Evolutionary conservation across 192 early-diverging fungal species (phyloP).

Genomic region (Coemansia nantahalensis): DNA sequence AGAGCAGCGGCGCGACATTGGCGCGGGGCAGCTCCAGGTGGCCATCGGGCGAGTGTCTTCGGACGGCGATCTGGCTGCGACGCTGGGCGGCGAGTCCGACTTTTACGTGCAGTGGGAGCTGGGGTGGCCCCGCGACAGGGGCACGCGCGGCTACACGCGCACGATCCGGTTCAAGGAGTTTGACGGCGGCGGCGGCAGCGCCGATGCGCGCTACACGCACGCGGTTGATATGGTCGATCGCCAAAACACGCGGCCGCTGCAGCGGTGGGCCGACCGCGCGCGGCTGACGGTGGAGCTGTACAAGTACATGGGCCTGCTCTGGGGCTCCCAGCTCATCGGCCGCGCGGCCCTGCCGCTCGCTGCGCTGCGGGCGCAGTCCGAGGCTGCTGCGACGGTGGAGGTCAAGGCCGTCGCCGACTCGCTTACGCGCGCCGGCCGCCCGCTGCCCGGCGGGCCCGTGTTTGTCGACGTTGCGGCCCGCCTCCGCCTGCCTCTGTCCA

Average conservation of each 20-base stretch:
- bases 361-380: slow-evolving; percentile 30
- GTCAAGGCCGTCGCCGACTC: slow-evolving; percentile 21
- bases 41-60: slow-evolving; percentile 31
- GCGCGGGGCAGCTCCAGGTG: slow-evolving; percentile 36
- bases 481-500: slow-evolving; percentile 36
- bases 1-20: slow-evolving; percentile 44
- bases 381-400: slow-evolving; percentile 25
- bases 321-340: slow-evolving; percentile 50
- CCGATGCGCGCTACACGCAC: slow-evolving; percentile 19
- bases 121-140: slow-evolving; percentile 38
- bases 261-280: slow-evolving; percentile 43
- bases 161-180: slow-evolving; percentile 38
- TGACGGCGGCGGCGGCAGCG: slow-evolving; percentile 22
- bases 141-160: slow-evolving; percentile 30
- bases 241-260: slow-evolving; percentile 26
- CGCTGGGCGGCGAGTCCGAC: slow-evolving; percentile 25
- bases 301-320: slow-evolving; percentile 45
- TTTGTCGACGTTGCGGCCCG: slow-evolving; percentile 40
- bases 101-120: slow-evolving; percentile 50
- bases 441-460: slow-evolving; percentile 34
- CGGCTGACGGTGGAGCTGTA: slow-evolving; percentile 39
- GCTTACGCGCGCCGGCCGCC: slow-evolving; percentile 14
- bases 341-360: slow-evolving; percentile 38
- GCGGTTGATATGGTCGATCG: slow-evolving; percentile 39
- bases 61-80: slow-evolving; percentile 40